Evolutionary conservation across 2,329 filamentous ascomycete species (phyloP).

Genomic region (Aspergillus versicolor): DNA sequence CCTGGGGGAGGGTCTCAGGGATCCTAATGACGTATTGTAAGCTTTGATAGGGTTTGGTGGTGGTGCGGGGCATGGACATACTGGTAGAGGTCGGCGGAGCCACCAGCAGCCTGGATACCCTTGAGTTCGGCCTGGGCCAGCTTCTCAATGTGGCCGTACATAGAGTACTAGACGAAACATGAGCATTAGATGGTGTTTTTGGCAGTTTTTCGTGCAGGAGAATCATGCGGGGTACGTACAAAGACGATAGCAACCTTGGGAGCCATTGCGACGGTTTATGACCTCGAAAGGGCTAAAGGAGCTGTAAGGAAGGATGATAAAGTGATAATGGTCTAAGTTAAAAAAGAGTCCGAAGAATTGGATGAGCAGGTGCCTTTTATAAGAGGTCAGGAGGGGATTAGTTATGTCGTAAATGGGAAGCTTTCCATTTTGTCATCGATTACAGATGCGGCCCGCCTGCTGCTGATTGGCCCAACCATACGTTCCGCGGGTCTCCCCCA

Average conservation of each 20-base stretch:
- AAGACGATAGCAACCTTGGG: slow-evolving; percentile 90
- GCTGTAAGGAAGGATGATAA: not conserved
- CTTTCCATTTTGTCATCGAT: slow-evolving; percentile 26
- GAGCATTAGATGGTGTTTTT: slow-evolving; percentile 9
- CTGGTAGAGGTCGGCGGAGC: slow-evolving; percentile 79
- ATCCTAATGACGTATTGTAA: slow-evolving; percentile 52
- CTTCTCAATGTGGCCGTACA: slow-evolving; percentile 85
- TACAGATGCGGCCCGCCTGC: slow-evolving; percentile 17
- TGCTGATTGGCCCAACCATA: slow-evolving; percentile 5
- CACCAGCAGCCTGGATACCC: slow-evolving; percentile 85
- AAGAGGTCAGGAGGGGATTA: not conserved
- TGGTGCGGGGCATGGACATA: slow-evolving; percentile 40
- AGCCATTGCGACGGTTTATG: slow-evolving; percentile 63
- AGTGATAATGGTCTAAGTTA: not conserved
- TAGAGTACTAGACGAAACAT: slow-evolving; percentile 68
- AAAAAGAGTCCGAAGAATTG: not conserved
- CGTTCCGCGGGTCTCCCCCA: slow-evolving; percentile 1
- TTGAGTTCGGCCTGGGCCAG: slow-evolving; percentile 87
- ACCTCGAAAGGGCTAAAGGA: not conserved
- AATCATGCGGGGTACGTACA: slow-evolving; percentile 51
- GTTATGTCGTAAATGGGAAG: not conserved
- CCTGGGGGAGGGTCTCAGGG: slow-evolving; percentile 78
- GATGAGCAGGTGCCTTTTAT: not conserved
- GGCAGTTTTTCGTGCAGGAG: too few relatives aligned
- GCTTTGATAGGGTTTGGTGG: not conserved